Conservation (phyloP, 2,329 filamentous ascomycete species). For the Dothidotthia symphoricarpi region DNA sequence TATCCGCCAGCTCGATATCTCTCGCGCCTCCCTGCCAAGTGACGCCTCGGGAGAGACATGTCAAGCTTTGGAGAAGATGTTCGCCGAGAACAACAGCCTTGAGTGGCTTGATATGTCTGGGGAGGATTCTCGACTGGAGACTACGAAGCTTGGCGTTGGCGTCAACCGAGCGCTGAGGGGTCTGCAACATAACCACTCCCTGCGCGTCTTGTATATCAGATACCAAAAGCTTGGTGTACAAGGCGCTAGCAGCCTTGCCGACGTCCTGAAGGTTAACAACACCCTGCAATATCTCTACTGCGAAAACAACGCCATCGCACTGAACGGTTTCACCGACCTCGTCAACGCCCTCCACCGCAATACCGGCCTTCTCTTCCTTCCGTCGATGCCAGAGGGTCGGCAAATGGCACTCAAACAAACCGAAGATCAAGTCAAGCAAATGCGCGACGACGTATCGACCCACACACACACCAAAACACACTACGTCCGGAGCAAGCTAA, state of each 20-base stretch:
- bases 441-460: constrained; percentile 44
- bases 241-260: constrained; percentile 67
- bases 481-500: constrained; percentile 37
- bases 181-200: constrained; percentile 61
- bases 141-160: constrained; percentile 66
- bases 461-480: constrained; percentile 29
- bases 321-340: constrained; percentile 68
- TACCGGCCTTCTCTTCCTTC: constrained; percentile 60
- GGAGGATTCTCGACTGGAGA: constrained; percentile 69
- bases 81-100: constrained; percentile 65
- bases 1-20: constrained; percentile 65
- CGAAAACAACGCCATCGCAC: constrained; percentile 68
- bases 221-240: constrained; percentile 67
- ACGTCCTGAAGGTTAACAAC: constrained; percentile 64
- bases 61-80: constrained; percentile 60
- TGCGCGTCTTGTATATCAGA: constrained; percentile 64
- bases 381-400: constrained; percentile 62
- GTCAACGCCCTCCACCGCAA: constrained; percentile 69
- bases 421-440: constrained; percentile 55
- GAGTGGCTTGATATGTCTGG: constrained; percentile 69
- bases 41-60: constrained; percentile 68
- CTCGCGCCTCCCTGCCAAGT: constrained; percentile 66
- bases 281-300: constrained; percentile 66
- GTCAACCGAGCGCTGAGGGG: constrained; percentile 65
- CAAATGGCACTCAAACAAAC: constrained; percentile 60